Evolutionary conservation across 306 rosid species (phyloP), one percentile per base, ranked within the genome.

Genomic region (Boehmeria nivea): DNA sequence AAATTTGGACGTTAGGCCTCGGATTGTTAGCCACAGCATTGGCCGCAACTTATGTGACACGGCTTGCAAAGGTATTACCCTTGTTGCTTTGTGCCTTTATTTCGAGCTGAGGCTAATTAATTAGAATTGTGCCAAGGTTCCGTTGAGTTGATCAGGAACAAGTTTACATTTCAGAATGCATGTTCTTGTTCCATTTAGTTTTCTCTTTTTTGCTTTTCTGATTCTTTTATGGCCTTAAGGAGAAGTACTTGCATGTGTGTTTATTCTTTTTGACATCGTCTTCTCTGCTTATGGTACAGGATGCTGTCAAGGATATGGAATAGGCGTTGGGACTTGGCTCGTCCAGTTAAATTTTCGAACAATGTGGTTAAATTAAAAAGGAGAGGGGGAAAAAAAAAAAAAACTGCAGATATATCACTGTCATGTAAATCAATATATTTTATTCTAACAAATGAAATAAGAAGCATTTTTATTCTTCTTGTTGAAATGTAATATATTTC

Each of bases 21-120:
- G 98, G 98, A 59, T 83, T 91, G 42, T 60, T 91, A 56, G 82
- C 66, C 61, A 91, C 98, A 17, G 95, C 87, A 38, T 51, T 87
- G 46, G 95, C 98, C 62, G 98, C 93, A 61, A 71, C 89, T 31
- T 91, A 87, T 68, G 95, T 87, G 34, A 87, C 98, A 6, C 74
- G 83, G 45, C 83, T 91, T 66, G 98, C 96, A 27, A 87, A 91
- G 96, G 97, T 89, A 76, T 21, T 12, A 22, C 20, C 34, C 2
- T 17, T 33, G 6, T 54, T 33, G 26, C 16, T 31, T 19, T 46
- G 24, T 18, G 51, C 15, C 12, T 20, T 46, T 14, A 3, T n/a
- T n/a, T n/a, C n/a, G n/a, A n/a, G n/a, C n/a, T n/a, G n/a, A n/a
- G n/a, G n/a, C n/a, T n/a, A n/a, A n/a, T n/a, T n/a, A n/a, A n/a